A percentile compares a stretch with the other conserved stretches of the same genome.
phyloP scores from a whole-genome alignment of 1,284 basidiomycete species.

The Mycena sp. region DNA sequence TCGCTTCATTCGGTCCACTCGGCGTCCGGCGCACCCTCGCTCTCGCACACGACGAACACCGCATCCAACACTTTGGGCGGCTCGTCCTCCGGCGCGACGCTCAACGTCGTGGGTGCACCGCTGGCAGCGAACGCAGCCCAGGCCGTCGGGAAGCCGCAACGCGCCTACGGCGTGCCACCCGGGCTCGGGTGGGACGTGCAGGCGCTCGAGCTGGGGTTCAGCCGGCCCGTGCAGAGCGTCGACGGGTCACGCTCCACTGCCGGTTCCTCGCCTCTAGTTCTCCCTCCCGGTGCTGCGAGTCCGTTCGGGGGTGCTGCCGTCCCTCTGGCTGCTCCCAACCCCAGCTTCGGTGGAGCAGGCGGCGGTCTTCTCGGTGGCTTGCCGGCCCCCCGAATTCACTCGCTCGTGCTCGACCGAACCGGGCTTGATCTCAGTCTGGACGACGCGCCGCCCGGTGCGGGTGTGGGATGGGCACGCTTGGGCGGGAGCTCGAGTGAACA shows the following conservation, averaged over 20 bases:
- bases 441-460: slow-evolving; percentile 30
- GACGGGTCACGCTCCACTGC: too few species aligned
- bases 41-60: not conserved
- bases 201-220: slow-evolving; percentile 27
- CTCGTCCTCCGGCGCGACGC: slow-evolving; percentile 1
- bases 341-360: too few species aligned
- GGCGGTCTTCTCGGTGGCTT: too few species aligned
- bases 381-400: too few species aligned
- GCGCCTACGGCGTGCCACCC: slow-evolving; percentile 21
- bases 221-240: slow-evolving; percentile 13
- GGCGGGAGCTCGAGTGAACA: slow-evolving; percentile 2
- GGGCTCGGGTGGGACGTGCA: slow-evolving; percentile 20
- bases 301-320: too few species aligned
- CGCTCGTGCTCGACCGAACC: too few species aligned
- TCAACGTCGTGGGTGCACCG: too few species aligned
- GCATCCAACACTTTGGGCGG: too few species aligned
- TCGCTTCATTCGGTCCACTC: slow-evolving; percentile 8
- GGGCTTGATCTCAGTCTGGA: slow-evolving; percentile 22
- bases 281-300: too few species aligned
- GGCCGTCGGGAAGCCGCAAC: slow-evolving; percentile 18
- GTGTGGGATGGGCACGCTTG: slow-evolving; percentile 21
- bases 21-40: not conserved
- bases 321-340: too few species aligned
- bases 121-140: too few species aligned
- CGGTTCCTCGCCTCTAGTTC: too few species aligned